Base-by-base conservation (phyloP, 305 asterid genomes). In the Rubia tinctorum region DNA sequence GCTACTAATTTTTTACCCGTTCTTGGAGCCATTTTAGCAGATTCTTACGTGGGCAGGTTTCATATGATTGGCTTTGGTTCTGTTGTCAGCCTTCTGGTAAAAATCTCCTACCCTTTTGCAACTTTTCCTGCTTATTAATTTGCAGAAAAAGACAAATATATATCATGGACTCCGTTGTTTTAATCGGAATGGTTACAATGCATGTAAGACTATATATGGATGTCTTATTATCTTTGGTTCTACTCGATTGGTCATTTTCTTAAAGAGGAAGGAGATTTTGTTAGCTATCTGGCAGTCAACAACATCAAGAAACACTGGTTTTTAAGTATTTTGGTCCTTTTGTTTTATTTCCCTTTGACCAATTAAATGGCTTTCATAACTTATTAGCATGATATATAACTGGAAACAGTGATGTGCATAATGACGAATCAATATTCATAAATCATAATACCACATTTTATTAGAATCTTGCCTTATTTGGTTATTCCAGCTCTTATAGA, bases 21-120 rank as follows among this genome's bases (percentile, higher is more conserved):
- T 45, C 18, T 83, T 18, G 91, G 89, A 18, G 91, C 91, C n/a
- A 68, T 87, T 61, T 66, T 87, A 34, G 86, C 89, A 9, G 91
- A 87, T 80, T 84, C 91, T 10, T 87, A 66, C 43, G 72, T 85
- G 67, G 91, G 91, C 20, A 81, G 89, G 20, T 87, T 83, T 65
- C 75, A 71, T 23, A 83, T 86, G 62, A 87, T 85, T 25, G 84
- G 83, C 66, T 65, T 85, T 59, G 89, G 89, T 18, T 87, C 89
- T 66, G 79, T 83, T 70, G 69, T 72, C 71, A 72, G 80, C 79
- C 71, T 86, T 45, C 78, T 86, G 85, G 90, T 86, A 84, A 72
- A 9, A 40, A 42, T 55, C 25, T 39, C 6, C 2, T 59, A 45
- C 40, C 63, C n/a, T 37, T 7, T 2, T 69, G 14, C 47, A n/a